Evolutionary conservation across 257 asterid genomes (phyloP), one percentile per base, ranked within the genome.

Genomic region (Nyctanthes arbortristis): DNA sequence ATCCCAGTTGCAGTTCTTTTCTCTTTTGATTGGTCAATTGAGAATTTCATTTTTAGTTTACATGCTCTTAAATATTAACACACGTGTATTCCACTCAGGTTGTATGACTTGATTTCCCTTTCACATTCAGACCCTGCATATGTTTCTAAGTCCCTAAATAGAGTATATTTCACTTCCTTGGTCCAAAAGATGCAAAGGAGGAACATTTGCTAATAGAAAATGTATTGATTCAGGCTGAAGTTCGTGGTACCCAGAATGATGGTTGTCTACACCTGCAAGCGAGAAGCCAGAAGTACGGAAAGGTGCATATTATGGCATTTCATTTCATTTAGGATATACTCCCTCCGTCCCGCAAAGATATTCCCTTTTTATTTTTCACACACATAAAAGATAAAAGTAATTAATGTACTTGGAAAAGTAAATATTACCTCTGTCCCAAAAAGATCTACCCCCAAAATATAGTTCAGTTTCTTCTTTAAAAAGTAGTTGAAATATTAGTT

Each of bases 251-350:
- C 83, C 96, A 93, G 84, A 90, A 91, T 70, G 97, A 92, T 61
- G 96, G 98, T 27, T 81, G 96, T 79, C 80, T 91, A 68, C 99
- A 89, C 75, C 79, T 93, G 63, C 97, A 91, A 79, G 95, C 96
- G 65, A 83, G 96, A 78, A 93, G 99, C 77, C 97, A 93, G 73
- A 93, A 91, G 84, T 93, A 93, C 61, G 99, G 97, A 61, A 93
- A 93, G 97, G 97, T 91, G 30, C 57, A 79, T 78, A 16, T n/a
- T 40, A 35, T 65, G 22, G 4, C 22, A 16, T 68, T 68, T 56
- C 28, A 16, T 12, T 20, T 32, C 13, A 40, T 22, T 20, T 37
- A n/a, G n/a, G n/a, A n/a, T n/a, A n/a, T n/a, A n/a, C n/a, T n/a
- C n/a, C n/a, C n/a, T n/a, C n/a, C n/a, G n/a, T n/a, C n/a, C n/a